Percentiles rank a stretch among this genome's conserved stretches.
These are phyloP conservation scores for Myochromella boudieri DNA, from an alignment of 768 basidiomycete genomes.

Conservation along the genomic window DNA sequence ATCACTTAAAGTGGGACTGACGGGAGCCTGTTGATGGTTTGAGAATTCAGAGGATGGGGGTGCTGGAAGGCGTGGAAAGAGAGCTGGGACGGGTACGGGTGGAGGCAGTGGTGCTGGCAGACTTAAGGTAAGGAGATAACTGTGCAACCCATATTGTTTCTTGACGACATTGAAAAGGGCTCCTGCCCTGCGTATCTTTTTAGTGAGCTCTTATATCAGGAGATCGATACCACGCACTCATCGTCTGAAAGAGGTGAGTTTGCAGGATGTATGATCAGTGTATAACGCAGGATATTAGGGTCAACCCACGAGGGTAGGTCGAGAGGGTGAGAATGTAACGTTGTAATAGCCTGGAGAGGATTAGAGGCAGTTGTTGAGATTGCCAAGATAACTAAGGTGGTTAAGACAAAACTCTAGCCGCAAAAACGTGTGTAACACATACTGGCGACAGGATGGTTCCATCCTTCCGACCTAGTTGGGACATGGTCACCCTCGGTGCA, in stretches of 20 bases:
- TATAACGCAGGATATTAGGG: conserved; percentile 65
- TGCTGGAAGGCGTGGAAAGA: conserved; percentile 67
- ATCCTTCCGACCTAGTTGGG: conserved; percentile 71
- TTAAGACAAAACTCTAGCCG: conserved; percentile 10
- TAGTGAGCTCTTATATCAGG: too few relatives aligned
- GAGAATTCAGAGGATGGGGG: conserved; percentile 37
- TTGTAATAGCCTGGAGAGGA: conserved; percentile 75
- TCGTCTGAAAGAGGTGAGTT: conserved; percentile 71
- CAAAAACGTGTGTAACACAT: conserved; percentile 28
- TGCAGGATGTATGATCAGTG: conserved; percentile 73
- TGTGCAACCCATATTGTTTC: conserved; percentile 82
- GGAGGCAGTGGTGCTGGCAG: conserved; percentile 64
- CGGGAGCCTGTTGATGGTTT: conserved; percentile 4
- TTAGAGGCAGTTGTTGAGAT: conserved; percentile 83
- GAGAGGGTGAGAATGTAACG: conserved; percentile 63
- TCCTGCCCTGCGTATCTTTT: conserved; percentile 56
- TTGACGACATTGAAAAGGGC: conserved; percentile 86
- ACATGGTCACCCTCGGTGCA: conserved; percentile 78
- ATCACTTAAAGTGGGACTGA: conserved; percentile 18
- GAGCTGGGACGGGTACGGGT: conserved; percentile 65
- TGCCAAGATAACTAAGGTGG: conserved; percentile 65
- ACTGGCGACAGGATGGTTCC: conserved; percentile 89
- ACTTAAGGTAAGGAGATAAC: conserved; percentile 63
- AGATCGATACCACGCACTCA: conserved; percentile 54
- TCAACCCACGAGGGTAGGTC: conserved; percentile 87